These are phyloP conservation scores for Schizochytrium sp. DNA, from an alignment of 108 stramenopile species.

Conservation along the genomic window DNA sequence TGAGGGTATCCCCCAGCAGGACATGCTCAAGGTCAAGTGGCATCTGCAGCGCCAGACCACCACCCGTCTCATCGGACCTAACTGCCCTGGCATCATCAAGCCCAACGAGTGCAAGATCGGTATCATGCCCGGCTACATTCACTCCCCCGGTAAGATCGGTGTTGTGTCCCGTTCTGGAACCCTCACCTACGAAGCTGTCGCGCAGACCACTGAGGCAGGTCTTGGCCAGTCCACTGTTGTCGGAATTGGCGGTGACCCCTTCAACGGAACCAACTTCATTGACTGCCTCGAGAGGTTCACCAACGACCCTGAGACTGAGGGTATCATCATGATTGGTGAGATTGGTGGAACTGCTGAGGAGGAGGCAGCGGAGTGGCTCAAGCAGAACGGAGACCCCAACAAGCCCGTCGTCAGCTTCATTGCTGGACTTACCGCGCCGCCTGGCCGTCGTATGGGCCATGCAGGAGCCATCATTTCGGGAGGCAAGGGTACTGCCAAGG, in stretches of 20 bases:
- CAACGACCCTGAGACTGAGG: slow-evolving; percentile 96
- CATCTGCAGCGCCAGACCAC: slow-evolving; percentile 82
- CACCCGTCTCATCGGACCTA: slow-evolving; percentile 96
- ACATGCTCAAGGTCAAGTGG: slow-evolving; percentile 97
- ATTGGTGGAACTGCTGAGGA: slow-evolving; percentile 98
- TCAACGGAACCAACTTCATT: slow-evolving; percentile 99
- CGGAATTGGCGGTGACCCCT: slow-evolving; percentile 98
- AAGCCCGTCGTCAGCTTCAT: slow-evolving; percentile 99
- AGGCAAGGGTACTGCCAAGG: slow-evolving; percentile 94
- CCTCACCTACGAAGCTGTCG: slow-evolving; percentile 97
- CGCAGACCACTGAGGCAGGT: slow-evolving; percentile 94
- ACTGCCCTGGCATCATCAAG: slow-evolving; percentile 99
- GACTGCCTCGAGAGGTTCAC: slow-evolving; percentile 96
- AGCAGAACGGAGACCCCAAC: slow-evolving; percentile 90
- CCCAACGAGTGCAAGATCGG: slow-evolving; percentile 99
- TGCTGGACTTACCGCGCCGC: slow-evolving; percentile 98
- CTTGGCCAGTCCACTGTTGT: slow-evolving; percentile 97
- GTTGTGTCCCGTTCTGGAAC: slow-evolving; percentile 96
- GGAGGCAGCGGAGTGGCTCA: slow-evolving; percentile 97
- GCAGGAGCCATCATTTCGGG: slow-evolving; percentile 98
- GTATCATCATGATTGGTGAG: slow-evolving; percentile 98
- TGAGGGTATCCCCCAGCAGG: slow-evolving; percentile 98
- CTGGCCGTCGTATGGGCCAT: slow-evolving; percentile 99
- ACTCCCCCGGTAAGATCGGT: slow-evolving; percentile 93
- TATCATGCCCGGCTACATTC: slow-evolving; percentile 99